These are phyloP conservation scores for Ustilago nuda DNA, from an alignment of 1,284 basidiomycete species.

Conservation along the genomic window DNA sequence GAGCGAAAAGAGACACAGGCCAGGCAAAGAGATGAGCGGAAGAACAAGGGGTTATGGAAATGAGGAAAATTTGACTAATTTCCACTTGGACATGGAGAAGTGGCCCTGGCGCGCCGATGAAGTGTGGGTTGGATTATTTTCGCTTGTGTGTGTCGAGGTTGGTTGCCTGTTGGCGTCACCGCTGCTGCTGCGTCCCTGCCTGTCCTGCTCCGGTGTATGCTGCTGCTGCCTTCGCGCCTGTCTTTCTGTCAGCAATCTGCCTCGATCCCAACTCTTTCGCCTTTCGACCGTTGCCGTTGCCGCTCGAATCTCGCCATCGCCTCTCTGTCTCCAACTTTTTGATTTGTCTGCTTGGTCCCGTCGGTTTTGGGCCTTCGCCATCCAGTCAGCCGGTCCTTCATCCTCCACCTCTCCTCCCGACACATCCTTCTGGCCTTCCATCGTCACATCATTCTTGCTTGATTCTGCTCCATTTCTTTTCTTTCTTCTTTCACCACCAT, in stretches of 20 bases:
- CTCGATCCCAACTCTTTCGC: not conserved
- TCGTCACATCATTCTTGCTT: not conserved
- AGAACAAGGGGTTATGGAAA: not conserved
- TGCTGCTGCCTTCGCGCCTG: not conserved
- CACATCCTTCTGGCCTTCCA: not conserved
- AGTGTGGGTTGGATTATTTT: not conserved
- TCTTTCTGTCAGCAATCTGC: not conserved
- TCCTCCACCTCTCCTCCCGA: not conserved
- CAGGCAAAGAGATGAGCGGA: not conserved
- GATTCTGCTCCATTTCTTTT: not conserved
- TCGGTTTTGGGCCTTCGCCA: not conserved
- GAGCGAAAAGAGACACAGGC: not conserved
- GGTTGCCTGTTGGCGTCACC: slow-evolving; percentile 9
- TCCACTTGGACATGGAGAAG: not conserved
- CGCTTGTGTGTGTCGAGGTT: not conserved
- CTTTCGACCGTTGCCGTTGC: not conserved
- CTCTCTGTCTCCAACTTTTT: slow-evolving; percentile 2
- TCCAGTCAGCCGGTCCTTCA: not conserved
- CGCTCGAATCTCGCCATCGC: not conserved
- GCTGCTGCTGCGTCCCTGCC: slow-evolving; percentile 2
- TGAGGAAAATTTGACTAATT: not conserved
- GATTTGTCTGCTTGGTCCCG: not conserved
- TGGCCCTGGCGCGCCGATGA: not conserved
- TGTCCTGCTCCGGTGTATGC: slow-evolving; percentile 1
- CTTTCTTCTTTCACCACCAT: not conserved